These are phyloP conservation scores for Claviceps fusiformis DNA, from an alignment of 2,329 filamentous ascomycete species.

Conservation along the genomic window DNA sequence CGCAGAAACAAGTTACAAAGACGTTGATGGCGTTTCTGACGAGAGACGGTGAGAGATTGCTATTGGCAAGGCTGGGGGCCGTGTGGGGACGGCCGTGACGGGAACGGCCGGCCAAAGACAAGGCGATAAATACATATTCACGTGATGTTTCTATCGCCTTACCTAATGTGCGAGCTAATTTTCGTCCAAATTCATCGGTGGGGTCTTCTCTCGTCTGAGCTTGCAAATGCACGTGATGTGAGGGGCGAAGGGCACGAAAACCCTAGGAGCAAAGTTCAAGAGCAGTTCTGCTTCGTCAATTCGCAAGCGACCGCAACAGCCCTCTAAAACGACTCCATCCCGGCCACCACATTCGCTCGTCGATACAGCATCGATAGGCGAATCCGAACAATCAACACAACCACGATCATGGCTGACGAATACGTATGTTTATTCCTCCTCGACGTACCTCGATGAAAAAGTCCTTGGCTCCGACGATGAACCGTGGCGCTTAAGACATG, in stretches of 20 bases:
- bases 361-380: slow-evolving; percentile 31
- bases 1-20: not conserved
- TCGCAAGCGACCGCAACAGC: slow-evolving; percentile 15
- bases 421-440: slow-evolving; percentile 51
- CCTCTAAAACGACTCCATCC: slow-evolving; percentile 22
- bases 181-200: not conserved
- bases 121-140: too few relatives aligned
- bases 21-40: not conserved
- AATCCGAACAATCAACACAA: slow-evolving; percentile 27
- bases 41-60: not conserved
- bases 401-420: slow-evolving; percentile 72
- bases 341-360: slow-evolving; percentile 27
- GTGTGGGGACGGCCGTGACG: not conserved
- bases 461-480: slow-evolving; percentile 15
- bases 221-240: slow-evolving; percentile 16
- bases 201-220: not conserved
- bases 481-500: not conserved
- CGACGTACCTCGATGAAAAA: slow-evolving; percentile 13
- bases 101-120: not conserved
- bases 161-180: not conserved
- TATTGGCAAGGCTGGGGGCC: not conserved
- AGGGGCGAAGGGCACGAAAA: slow-evolving; percentile 26
- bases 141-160: not conserved
- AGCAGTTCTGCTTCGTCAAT: slow-evolving; percentile 15
- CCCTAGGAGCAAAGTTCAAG: slow-evolving; percentile 25